These are phyloP conservation scores for Coemansia sp. DNA, from an alignment of 192 early-diverging fungal species.

Conservation along the genomic window DNA sequence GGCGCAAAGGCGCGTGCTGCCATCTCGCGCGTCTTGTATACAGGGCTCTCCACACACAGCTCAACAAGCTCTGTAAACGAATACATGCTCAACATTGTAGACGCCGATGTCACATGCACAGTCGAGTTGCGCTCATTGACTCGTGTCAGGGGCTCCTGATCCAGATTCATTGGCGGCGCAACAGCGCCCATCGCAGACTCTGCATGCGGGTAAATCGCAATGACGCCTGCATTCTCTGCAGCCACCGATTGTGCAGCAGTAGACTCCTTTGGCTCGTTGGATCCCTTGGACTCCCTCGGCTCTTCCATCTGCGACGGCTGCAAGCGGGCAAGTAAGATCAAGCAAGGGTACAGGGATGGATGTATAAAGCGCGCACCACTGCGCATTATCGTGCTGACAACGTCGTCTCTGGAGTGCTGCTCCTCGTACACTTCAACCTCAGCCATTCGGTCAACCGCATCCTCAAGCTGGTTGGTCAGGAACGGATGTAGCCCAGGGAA, in stretches of 20 bases:
- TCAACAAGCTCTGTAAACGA: slow-evolving; percentile 54
- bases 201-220: slow-evolving; percentile 33
- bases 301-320: slow-evolving; percentile 64
- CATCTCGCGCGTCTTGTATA: slow-evolving; percentile 80
- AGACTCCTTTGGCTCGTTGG: not conserved
- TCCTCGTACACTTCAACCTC: slow-evolving; percentile 29
- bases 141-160: slow-evolving; percentile 35
- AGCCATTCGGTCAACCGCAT: slow-evolving; percentile 62
- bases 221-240: slow-evolving; percentile 14
- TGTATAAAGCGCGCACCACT: slow-evolving; percentile 63
- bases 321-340: slow-evolving; percentile 81
- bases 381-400: slow-evolving; percentile 20
- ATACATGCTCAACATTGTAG: slow-evolving; percentile 54
- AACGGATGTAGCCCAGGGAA: slow-evolving; percentile 79
- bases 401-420: slow-evolving; percentile 4
- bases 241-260: not conserved
- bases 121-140: slow-evolving; percentile 55
- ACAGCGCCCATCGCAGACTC: slow-evolving; percentile 35
- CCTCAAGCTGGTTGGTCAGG: slow-evolving; percentile 70
- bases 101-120: slow-evolving; percentile 49
- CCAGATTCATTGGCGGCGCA: slow-evolving; percentile 53
- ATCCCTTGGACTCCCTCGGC: not conserved
- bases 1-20: slow-evolving; percentile 78
- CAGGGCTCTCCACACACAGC: slow-evolving; percentile 47
- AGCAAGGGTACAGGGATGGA: slow-evolving; percentile 86